A percentile compares a stretch with the other conserved stretches of the same genome.
Conservation (phyloP, 78 protist genomes). For the Speleostelium caveatum region DNA sequence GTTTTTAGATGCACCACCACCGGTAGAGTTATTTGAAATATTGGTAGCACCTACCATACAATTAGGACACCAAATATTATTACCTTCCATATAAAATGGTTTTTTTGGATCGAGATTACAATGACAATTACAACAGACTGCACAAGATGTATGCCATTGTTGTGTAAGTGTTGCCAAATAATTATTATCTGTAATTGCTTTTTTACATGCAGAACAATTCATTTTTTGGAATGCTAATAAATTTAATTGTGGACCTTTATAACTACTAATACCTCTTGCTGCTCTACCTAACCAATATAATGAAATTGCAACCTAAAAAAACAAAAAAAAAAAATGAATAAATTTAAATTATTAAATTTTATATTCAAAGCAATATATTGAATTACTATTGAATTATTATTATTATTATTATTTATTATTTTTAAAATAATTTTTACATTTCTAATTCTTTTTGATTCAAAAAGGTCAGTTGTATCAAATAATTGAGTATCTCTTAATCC, state of each 20-base stretch:
- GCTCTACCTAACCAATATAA: constrained; percentile 70
- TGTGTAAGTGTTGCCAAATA: constrained; percentile 46
- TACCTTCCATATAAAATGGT: constrained; percentile 54
- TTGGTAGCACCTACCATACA: constrained; percentile 47
- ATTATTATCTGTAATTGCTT: constrained; percentile 20
- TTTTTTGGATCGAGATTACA: constrained; percentile 59
- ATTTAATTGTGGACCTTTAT: constrained; percentile 67
- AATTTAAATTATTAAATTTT: neutral
- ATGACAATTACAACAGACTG: constrained; percentile 39
- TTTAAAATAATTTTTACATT: constrained; percentile 4
- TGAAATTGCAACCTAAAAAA: constrained; percentile 33
- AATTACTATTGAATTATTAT: neutral
- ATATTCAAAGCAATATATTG: neutral
- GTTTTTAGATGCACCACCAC: neutral
- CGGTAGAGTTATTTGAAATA: neutral
- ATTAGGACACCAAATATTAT: constrained; percentile 52
- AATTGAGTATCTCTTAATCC: constrained; percentile 66
- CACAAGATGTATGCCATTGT: constrained; percentile 60
- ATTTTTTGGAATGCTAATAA: constrained; percentile 40
- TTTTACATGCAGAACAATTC: constrained; percentile 71
- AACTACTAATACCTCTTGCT: constrained; percentile 25
- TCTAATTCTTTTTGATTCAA: constrained; percentile 37
- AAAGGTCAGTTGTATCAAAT: constrained; percentile 41
- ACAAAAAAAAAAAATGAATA: too few species aligned
- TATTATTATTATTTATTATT: too few species aligned